Evolutionary conservation across 306 rosid genomes (phyloP), one percentile per base, ranked within the genome.

Genomic region (Prunus kanzakura): DNA sequence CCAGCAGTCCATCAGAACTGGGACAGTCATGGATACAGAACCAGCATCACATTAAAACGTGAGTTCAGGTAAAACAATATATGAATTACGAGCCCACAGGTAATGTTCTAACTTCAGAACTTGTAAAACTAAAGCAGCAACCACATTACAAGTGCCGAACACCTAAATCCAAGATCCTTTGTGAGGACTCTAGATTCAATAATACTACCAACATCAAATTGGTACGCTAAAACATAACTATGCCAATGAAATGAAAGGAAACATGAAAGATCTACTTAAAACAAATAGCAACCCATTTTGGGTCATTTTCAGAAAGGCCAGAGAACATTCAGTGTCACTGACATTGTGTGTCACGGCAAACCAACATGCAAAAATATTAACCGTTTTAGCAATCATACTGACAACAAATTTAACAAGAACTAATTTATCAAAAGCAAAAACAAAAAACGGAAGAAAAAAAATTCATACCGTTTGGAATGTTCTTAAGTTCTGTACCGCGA

Each of bases 401-500:
- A 50, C 7, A 71, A 68, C 60, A 66, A 13, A 51, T 29, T 11
- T 13, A 61, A 29, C 47, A 66, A 30, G 7, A 50, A 8, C 25
- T 27, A 27, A 63, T 30, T 30, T 57, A 10, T 27, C 1, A 0
- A 56, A 25, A 18, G 38, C 11, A 38, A 22, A 51, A 67, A 18
- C 3, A 2, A 61, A 75, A 62, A 64, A 64, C 15, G 52, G 14
- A 47, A 47, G 9, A 47, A 47, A 11, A 47, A 3, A 3, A 47
- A 12, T 3, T 11, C 88, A 45, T 80, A 96, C 99, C 99, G 12
- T 93, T 96, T 2, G 99, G 99, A 52, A 96, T 96, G 56, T 89
- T 97, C 86, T 88, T 93, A 41, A 96, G 96, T 73, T 86, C 96
- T 1, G 89, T 84, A 29, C 99, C 99, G 23, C 79, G 83, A 46